phyloP scores from a whole-genome alignment of 2,329 filamentous ascomycete species.

The Seiridium cupressi region DNA sequence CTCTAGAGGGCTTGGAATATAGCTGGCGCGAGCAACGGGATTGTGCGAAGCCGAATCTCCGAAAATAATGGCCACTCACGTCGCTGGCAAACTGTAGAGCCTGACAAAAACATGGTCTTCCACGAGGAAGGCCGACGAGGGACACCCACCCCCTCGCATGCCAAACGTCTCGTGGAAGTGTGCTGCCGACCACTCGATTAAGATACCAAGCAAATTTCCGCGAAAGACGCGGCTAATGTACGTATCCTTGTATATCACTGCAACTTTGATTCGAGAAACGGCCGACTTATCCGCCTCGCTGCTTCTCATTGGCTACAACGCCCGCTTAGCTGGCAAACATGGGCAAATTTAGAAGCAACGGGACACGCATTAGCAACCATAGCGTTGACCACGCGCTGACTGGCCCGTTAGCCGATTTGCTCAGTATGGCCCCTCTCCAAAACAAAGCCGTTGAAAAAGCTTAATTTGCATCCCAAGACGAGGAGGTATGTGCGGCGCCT shows the following conservation, averaged over 20 bases:
- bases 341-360: neutral
- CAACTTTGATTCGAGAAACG: neutral
- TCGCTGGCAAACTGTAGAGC: neutral
- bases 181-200: neutral
- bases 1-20: neutral
- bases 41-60: neutral
- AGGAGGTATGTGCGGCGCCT: too few species aligned
- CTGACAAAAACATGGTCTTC: neutral
- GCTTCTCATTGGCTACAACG: neutral
- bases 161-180: neutral
- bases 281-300: conserved; percentile 1
- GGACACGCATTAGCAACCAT: neutral
- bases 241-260: neutral
- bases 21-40: neutral
- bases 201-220: neutral
- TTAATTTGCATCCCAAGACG: too few species aligned
- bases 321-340: neutral
- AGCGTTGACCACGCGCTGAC: neutral
- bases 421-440: neutral
- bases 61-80: neutral
- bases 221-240: neutral
- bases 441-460: neutral
- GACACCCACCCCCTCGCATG: neutral
- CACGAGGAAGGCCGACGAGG: neutral
- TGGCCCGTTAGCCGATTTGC: conserved; percentile 1